These are phyloP conservation scores for Obba rivulosa DNA, from an alignment of 768 basidiomycete species.

Conservation along the genomic window DNA sequence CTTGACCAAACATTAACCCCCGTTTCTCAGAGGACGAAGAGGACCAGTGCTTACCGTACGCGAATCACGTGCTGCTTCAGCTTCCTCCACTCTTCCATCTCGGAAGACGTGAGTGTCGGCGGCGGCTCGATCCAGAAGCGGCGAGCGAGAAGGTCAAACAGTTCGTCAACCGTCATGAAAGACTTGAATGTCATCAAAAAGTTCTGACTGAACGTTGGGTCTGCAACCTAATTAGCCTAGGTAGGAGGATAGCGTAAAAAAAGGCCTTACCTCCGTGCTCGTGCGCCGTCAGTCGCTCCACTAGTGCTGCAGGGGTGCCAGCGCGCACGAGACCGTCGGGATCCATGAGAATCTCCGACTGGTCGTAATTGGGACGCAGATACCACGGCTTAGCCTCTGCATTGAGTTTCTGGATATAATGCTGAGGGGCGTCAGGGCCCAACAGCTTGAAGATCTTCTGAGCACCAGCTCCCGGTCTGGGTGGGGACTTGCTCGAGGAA, in stretches of 20 bases:
- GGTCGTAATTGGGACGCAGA: slow-evolving; percentile 73
- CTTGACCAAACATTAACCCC: neutral
- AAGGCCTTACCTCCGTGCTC: slow-evolving; percentile 70
- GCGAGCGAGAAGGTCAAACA: slow-evolving; percentile 75
- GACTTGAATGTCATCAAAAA: slow-evolving; percentile 97
- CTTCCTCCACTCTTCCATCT: slow-evolving; percentile 75
- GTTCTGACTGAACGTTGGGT: slow-evolving; percentile 76
- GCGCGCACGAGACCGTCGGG: slow-evolving; percentile 80
- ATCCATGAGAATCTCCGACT: slow-evolving; percentile 79
- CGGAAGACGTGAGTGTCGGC: slow-evolving; percentile 48
- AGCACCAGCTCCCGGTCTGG: slow-evolving; percentile 26
- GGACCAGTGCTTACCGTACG: slow-evolving; percentile 81
- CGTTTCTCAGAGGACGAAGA: slow-evolving; percentile 1
- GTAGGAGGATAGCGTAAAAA: neutral
- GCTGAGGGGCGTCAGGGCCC: slow-evolving; percentile 50
- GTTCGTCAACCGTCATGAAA: slow-evolving; percentile 77
- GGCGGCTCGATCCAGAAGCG: slow-evolving; percentile 81
- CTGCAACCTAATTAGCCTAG: slow-evolving; percentile 27
- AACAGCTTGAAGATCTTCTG: slow-evolving; percentile 65
- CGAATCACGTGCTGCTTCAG: slow-evolving; percentile 86
- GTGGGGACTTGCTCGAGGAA: slow-evolving; percentile 21
- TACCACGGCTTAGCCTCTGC: slow-evolving; percentile 70
- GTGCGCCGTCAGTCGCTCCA: slow-evolving; percentile 88
- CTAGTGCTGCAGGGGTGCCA: slow-evolving; percentile 79
- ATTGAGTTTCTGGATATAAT: slow-evolving; percentile 36